A percentile compares a stretch with the other conserved stretches of the same genome.
phyloP scores from a whole-genome alignment of 2,329 filamentous ascomycete genomes.

The Arthrobotrys conoides region DNA sequence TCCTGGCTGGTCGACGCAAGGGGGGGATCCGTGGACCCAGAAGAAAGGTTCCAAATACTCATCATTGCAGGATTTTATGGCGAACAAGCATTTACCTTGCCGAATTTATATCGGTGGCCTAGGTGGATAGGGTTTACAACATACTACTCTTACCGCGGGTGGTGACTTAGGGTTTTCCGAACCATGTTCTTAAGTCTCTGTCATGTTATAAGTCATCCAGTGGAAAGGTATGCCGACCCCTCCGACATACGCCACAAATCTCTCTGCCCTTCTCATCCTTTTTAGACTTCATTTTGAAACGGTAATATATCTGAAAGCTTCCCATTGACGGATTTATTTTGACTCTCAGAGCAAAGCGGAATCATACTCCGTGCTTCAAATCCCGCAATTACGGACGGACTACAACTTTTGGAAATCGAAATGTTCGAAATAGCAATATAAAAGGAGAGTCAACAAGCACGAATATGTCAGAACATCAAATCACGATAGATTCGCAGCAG shows the following conservation, averaged over 20 bases:
- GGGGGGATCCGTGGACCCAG: background rate
- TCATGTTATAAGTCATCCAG: background rate
- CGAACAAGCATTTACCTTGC: background rate
- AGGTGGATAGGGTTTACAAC: no score
- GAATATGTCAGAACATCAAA: no score
- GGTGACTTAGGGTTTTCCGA: background rate
- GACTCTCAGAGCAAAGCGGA: no score
- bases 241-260: conserved; percentile 1
- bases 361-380: no score
- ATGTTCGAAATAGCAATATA: no score
- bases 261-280: background rate
- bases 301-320: background rate
- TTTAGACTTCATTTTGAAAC: background rate
- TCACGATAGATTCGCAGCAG: no score
- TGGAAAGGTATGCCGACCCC: conserved; percentile 1
- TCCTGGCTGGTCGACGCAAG: background rate
- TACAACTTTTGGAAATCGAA: no score
- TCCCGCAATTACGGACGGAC: no score
- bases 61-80: background rate
- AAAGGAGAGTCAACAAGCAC: background rate
- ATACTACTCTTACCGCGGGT: no score
- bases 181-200: background rate
- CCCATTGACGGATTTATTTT: background rate
- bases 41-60: background rate
- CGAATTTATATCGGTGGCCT: no score